Base-by-base conservation (phyloP, 768 basidiomycete species). In the Cystobasidium tubakii region DNA sequence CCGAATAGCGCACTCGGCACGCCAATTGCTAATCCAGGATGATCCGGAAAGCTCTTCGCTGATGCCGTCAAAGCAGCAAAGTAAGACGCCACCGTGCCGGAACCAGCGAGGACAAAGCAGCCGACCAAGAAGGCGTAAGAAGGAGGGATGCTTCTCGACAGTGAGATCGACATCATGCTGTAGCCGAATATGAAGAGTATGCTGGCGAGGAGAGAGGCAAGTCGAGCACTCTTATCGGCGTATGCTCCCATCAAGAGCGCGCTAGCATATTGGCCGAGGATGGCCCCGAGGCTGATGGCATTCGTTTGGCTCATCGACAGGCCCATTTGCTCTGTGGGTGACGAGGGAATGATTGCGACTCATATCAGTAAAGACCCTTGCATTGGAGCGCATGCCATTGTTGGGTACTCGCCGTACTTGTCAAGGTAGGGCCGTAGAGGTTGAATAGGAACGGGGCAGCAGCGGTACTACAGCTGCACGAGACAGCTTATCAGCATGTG, bases 201-300 rank as follows among this genome's bases (percentile, higher is more conserved):
- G 54, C 50, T 53, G 3, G 69, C 69, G 34, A 46, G 34, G 93
- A 70, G 95, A 85, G 80, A 94, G 93, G 77, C 90, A 87, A 67
- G 86, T 83, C 75, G 87, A 88, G 83, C 91, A 88, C 80, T 95
- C 94, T 74, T 95, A 85, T 73, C 95, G 83, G 81, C 95, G 93
- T 83, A 94, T 91, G 0, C 33, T 7, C 69, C 69, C 33, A 33
- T 39, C 27, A 55, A 55, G 29, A 71, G 55, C 21, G 69, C 69
- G 25, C 46, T 17, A 31, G 7, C 25, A 25, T 71, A 71, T 46
- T 57, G 55, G 17, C 69, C 69, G n/a, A 34, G 17, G 19, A 71
- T 71, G 6, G 54, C 69, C 4, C 69, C 69, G 29, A 71, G 55
- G 15, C 13, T 9, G 31, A 65, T 65, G 15, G 63, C 63, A 27